phyloP scores from a whole-genome alignment of 1,284 basidiomycete genomes.

The Blastosporella zonata region DNA sequence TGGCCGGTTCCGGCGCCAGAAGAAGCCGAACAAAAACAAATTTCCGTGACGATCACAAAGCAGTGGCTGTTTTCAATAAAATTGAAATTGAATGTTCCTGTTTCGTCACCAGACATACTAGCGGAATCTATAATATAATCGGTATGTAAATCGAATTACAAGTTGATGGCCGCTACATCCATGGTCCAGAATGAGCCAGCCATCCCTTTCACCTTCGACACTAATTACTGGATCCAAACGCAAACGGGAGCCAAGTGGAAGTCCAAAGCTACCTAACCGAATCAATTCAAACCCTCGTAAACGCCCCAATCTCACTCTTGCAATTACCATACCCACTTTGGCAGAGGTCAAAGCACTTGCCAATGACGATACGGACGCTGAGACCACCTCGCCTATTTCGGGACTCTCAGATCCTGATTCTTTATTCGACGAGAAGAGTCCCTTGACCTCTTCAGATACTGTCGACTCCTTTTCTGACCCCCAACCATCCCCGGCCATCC shows the following conservation, averaged over 20 bases:
- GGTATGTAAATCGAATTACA: background rate
- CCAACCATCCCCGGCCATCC: slow-evolving; percentile 17
- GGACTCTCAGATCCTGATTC: slow-evolving; percentile 25
- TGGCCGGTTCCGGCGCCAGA: slow-evolving; percentile 8
- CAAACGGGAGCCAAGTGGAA: slow-evolving; percentile 8
- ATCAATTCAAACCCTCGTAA: slow-evolving; percentile 9
- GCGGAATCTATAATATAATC: background rate
- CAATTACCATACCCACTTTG: slow-evolving; percentile 20
- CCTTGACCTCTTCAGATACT: slow-evolving; percentile 27
- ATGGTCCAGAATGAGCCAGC: slow-evolving; percentile 13
- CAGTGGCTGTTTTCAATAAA: background rate
- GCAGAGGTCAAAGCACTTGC: background rate
- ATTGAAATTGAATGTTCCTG: too few relatives aligned
- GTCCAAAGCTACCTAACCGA: background rate
- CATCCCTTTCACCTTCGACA: background rate
- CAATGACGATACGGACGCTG: slow-evolving; percentile 3
- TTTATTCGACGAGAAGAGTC: slow-evolving; percentile 23
- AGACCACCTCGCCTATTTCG: slow-evolving; percentile 12
- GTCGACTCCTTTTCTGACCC: slow-evolving; percentile 14
- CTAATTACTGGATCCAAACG: slow-evolving; percentile 12
- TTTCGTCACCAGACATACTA: too few relatives aligned
- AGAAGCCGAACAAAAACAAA: slow-evolving; percentile 9
- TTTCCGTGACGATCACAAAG: background rate
- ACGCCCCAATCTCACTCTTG: slow-evolving; percentile 17
- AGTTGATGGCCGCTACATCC: slow-evolving; percentile 1